These are phyloP conservation scores for Dactylis glomerata DNA, from an alignment of 176 grass and related monocot genomes.

Conservation along the genomic window DNA sequence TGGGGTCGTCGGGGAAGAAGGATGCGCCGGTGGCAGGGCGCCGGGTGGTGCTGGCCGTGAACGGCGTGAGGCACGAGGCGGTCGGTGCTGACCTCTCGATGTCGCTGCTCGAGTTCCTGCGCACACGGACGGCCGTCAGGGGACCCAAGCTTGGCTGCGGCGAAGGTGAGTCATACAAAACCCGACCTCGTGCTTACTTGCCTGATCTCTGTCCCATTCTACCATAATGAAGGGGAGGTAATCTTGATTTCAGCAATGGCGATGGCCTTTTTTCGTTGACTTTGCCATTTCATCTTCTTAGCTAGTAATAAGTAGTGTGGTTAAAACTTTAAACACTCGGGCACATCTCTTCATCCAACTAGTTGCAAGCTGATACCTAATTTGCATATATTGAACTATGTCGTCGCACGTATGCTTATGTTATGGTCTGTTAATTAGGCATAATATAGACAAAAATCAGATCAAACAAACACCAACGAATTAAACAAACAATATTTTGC, in stretches of 20 bases:
- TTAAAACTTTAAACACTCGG: background rate
- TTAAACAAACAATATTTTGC: background rate
- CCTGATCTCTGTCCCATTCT: too few species aligned
- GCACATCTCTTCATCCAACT: background rate
- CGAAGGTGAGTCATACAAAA: slow-evolving; percentile 31
- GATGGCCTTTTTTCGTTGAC: background rate
- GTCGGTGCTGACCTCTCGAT: slow-evolving; percentile 47
- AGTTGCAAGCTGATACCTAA: background rate
- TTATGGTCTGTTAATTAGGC: background rate
- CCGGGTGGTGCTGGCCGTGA: background rate
- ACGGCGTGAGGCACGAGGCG: slow-evolving; percentile 43
- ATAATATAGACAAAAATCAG: background rate
- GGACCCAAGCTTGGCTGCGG: slow-evolving; percentile 86
- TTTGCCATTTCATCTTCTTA: background rate
- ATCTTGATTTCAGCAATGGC: background rate
- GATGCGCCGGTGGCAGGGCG: background rate
- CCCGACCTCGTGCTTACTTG: background rate
- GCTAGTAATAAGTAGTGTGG: background rate
- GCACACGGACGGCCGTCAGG: slow-evolving; percentile 48
- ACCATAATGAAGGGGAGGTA: background rate
- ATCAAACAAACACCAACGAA: too few species aligned
- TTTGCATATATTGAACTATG: background rate
- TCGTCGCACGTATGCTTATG: background rate
- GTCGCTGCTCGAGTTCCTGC: slow-evolving; percentile 74
- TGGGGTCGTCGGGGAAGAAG: background rate